Percentiles rank a stretch among this genome's conserved stretches.
Evolutionary conservation across 768 basidiomycete genomes (phyloP).

Genomic region (Leccinum truebloodii): DNA sequence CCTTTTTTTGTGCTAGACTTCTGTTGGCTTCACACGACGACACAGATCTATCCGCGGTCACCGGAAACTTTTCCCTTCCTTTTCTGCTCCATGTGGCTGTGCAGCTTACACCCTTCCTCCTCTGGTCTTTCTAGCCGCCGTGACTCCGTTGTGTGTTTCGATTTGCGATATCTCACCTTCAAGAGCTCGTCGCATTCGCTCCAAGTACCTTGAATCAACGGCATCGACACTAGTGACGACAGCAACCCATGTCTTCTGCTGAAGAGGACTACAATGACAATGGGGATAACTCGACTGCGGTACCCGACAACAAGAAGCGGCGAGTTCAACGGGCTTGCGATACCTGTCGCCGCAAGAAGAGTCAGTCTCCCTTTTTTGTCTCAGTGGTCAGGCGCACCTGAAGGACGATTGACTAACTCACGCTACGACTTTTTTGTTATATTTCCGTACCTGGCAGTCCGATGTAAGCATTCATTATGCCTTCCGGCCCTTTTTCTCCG

Average conservation of each 20-base stretch:
- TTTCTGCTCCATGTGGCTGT: background rate
- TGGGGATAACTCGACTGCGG: slow-evolving; percentile 13
- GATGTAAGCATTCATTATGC: slow-evolving; percentile 18
- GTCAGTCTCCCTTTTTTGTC: slow-evolving; percentile 39
- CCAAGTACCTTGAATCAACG: background rate
- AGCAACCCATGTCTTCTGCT: slow-evolving; percentile 47
- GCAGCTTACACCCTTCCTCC: background rate
- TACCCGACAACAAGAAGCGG: slow-evolving; percentile 59
- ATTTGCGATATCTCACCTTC: background rate
- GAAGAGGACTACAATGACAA: slow-evolving; percentile 65
- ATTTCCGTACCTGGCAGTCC: too few relatives aligned
- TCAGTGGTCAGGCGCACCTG: background rate
- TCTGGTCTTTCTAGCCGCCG: background rate
- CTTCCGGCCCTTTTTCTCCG: background rate
- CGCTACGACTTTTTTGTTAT: background rate
- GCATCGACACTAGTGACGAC: background rate
- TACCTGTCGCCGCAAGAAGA: slow-evolving; percentile 82
- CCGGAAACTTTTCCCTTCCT: background rate
- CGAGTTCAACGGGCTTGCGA: slow-evolving; percentile 81
- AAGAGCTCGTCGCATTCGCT: background rate
- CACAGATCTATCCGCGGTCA: background rate
- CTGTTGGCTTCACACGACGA: background rate
- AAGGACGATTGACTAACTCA: background rate
- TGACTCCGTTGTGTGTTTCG: background rate
- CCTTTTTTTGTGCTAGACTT: too few relatives aligned